Base-by-base conservation (phyloP, 768 basidiomycete genomes). In the Mycena belliarum region DNA sequence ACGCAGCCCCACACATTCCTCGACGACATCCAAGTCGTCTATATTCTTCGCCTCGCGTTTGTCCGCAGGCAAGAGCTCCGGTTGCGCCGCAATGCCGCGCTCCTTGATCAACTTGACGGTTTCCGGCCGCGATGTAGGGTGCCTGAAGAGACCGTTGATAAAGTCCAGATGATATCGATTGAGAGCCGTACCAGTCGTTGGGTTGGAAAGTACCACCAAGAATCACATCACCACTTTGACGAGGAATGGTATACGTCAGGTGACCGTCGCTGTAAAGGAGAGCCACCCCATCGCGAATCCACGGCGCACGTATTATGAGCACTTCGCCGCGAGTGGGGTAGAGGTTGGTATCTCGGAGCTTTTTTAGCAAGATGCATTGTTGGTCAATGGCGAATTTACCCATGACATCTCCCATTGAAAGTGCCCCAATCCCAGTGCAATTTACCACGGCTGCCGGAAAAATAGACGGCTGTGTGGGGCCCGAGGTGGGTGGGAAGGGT, bases 311-410 rank as follows among this genome's bases (percentile, higher is more conserved):
- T 25, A 87, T 76, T n/a, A 86, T 69, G 15, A 87, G 76, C 0
- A 82, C 77, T 67, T 88, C 87, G 8, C 87, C 87, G 15, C 85
- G 75, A 62, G 86, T 81, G 4, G 87, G 84, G 62, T 77, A 77
- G 23, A 86, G 21, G 26, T 47, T 29, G 12, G 49, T 52, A n/a
- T 61, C 60, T 73, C 24, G 11, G 12, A n/a, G 29, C 6, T 12
- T 32, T 6, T 32, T 32, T 6, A 32, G 7, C 29, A 32, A 32
- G 29, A 12, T 11, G 18, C 37, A n/a, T 52, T 20, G 4, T 9
- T 6, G 28, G 21, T 29, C 2, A 20, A 15, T 8, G 20, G 24
- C 1, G 20, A 38, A 15, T 7, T 68, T 69, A 68, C 88, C 87
- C 57, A 84, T 77, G 5, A 88, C 81, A 16, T 85, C 87, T 11